phyloP scores from a whole-genome alignment of 257 asterid species.

The Solanum pinnatisectum region DNA sequence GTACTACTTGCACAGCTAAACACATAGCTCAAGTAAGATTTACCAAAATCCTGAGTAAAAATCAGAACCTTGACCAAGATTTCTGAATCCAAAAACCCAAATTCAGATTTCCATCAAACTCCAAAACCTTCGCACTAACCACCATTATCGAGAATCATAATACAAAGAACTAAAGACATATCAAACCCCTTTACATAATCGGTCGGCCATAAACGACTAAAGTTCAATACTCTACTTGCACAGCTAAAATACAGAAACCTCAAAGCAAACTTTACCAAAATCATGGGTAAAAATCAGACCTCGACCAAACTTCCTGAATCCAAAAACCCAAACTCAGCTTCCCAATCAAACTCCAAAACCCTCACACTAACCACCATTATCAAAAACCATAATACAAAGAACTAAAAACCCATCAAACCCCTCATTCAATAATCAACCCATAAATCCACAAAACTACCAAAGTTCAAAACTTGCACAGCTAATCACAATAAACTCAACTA shows the following conservation, averaged over 20 bases:
- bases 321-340: not conserved
- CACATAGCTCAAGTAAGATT: not conserved
- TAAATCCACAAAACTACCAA: not conserved
- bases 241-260: not conserved
- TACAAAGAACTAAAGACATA: not conserved
- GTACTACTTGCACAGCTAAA: not conserved
- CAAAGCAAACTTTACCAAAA: not conserved
- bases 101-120: not conserved
- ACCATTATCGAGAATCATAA: not conserved
- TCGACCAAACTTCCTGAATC: conserved; percentile 31
- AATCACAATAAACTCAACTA: not conserved
- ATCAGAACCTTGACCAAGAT: conserved; percentile 34
- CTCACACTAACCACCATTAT: not conserved
- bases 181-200: not conserved
- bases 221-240: not conserved
- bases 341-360: not conserved
- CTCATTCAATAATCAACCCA: not conserved
- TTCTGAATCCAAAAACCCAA: not conserved
- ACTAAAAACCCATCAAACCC: not conserved
- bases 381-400: not conserved
- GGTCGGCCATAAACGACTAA: not conserved
- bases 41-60: not conserved
- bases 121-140: not conserved
- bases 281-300: not conserved
- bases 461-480: not conserved